Conservation (phyloP, 1,139 yeast species). For the Magnusiomyces fungicola region DNA sequence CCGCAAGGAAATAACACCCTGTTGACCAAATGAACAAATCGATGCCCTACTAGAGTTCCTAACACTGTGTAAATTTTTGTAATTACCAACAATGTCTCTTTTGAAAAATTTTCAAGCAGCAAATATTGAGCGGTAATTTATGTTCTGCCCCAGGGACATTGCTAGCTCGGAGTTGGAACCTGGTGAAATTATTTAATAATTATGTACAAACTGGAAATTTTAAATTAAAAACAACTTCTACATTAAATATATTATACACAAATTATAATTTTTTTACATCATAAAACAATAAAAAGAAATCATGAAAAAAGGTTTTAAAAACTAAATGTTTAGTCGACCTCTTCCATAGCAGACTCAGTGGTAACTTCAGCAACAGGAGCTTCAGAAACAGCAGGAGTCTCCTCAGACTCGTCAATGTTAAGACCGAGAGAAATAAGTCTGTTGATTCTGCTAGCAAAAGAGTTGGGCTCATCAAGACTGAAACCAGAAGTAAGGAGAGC, state of each 20-base stretch:
- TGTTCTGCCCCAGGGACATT: no score
- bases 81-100: no score
- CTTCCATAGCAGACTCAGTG: constrained; percentile 94
- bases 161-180: no score
- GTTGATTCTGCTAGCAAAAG: constrained; percentile 96
- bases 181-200: no score
- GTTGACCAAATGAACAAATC: no score
- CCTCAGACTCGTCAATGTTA: constrained; percentile 90
- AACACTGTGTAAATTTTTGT: no score
- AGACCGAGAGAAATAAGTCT: constrained; percentile 96
- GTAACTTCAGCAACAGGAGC: constrained; percentile 49
- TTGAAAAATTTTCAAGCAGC: no score
- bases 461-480: constrained; percentile 96
- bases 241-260: neutral
- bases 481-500: constrained; percentile 98
- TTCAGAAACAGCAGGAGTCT: constrained; percentile 38
- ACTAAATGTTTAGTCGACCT: constrained; percentile 65
- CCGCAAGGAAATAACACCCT: no score
- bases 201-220: no score
- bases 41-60: no score
- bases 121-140: no score
- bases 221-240: no score
- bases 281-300: neutral
- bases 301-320: neutral
- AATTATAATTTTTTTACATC: constrained; percentile 1